Evolutionary conservation across 176 grass and related monocot species (phyloP).

Genomic region (Tillandsia fasciculata): DNA sequence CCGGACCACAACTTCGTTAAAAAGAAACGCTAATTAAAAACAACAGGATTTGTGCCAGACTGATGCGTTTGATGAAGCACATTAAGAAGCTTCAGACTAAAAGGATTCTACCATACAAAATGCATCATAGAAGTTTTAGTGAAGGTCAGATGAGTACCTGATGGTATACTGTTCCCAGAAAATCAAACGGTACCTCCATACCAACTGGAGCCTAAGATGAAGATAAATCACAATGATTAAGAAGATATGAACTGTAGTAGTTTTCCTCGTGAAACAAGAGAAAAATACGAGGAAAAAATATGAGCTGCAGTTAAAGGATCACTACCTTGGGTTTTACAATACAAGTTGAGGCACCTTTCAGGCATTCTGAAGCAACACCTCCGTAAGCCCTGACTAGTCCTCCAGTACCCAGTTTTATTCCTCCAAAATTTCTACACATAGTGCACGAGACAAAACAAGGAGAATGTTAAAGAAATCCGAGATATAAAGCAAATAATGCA

Average conservation of each 20-base stretch:
- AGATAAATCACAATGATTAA: constrained; percentile 13
- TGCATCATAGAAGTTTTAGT: neutral
- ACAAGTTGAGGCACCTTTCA: constrained; percentile 75
- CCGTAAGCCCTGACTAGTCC: constrained; percentile 91
- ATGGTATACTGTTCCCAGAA: constrained; percentile 77
- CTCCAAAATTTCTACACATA: constrained; percentile 68
- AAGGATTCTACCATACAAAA: constrained; percentile 1
- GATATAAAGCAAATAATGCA: neutral
- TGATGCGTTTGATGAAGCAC: too few species aligned
- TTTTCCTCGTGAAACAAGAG: neutral
- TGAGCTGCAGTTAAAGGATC: neutral
- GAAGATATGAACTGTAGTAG: neutral
- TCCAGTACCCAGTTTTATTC: constrained; percentile 89
- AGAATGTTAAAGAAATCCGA: neutral
- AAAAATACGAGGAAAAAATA: constrained; percentile 19
- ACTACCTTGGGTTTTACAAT: constrained; percentile 84
- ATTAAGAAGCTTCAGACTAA: too few species aligned
- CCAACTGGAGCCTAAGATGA: constrained; percentile 52
- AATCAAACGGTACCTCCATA: constrained; percentile 90
- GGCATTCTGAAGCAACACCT: constrained; percentile 77
- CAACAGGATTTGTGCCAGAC: too few species aligned
- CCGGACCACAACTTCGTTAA: too few species aligned
- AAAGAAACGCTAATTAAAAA: too few species aligned
- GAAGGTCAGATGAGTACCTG: constrained; percentile 40
- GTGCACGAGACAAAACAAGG: constrained; percentile 5